Evolutionary conservation across 495 filamentous ascomycete species (phyloP), one percentile per base, ranked within the genome.

Genomic region (Penicillium nucicola): DNA sequence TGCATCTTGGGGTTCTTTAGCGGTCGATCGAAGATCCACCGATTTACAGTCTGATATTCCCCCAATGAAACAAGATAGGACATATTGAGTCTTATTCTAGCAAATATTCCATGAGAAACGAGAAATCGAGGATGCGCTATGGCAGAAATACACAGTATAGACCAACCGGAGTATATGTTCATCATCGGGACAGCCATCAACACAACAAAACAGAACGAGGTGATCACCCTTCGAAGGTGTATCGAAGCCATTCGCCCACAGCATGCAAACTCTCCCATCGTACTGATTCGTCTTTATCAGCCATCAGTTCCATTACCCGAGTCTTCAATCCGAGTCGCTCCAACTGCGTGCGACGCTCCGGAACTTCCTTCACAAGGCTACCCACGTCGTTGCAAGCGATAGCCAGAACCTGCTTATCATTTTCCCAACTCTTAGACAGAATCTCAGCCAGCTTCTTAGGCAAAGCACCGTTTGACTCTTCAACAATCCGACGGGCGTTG

Each of bases 341-440:
- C 59, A 97, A 76, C 68, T 88, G 85, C 25, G 69, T 69, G 55
- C 92, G 76, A 68, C 85, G 88, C 71, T 95, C 92, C 5, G 93
- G 90, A 41, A 92, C 85, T 69, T 95, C 91, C 60, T 88, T 90
- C 19, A 98, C 92, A 45, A 98, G 71, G 48, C 76, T 85, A 12
- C 90, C 92, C 15, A 97, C 79, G 67, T 98, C 93, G 61, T 97
- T 97, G 69, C 91, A 97, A 17, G 86, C 95, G 65, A 97, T 93
- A 0, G 95, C 93, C 52, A 98, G 77, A 17, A 97, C 92, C 59
- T 93, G 87, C 76, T 96, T 97, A 68, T 97, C 95, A 49, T 84
- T 86, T 12, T 91, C 88, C 91, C 91, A 97, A 39, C 61, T 66
- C 75, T 95, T 91, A 23, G 77, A 72, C 70, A 98, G 77, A 34